A percentile compares a stretch with the other conserved stretches of the same genome.
Evolutionary conservation across 371 early-diverging fungal species (phyloP).

Genomic region (Synchytrium microbalum): DNA sequence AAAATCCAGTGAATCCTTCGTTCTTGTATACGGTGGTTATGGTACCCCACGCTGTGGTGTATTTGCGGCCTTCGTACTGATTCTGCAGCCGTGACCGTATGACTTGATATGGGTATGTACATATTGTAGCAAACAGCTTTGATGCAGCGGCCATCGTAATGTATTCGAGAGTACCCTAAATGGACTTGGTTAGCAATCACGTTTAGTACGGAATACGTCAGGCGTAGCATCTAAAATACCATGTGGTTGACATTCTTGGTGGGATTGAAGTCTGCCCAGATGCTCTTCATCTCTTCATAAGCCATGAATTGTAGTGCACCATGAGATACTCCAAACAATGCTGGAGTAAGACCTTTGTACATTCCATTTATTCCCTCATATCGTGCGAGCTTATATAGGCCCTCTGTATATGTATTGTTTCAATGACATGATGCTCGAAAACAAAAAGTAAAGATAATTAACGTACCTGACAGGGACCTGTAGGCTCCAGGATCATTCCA

Average conservation of each 20-base stretch:
- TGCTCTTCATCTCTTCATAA: conserved; percentile 87
- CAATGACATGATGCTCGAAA: not conserved
- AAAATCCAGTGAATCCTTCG: conserved; percentile 79
- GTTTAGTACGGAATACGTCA: conserved; percentile 11
- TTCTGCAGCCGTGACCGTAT: conserved; percentile 77
- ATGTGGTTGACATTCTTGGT: not conserved
- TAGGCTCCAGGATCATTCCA: conserved; percentile 59
- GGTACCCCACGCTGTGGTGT: conserved; percentile 62
- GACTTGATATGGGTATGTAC: conserved; percentile 94
- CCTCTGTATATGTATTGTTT: conserved; percentile 35
- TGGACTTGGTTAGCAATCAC: conserved; percentile 16
- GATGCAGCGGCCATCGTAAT: conserved; percentile 78
- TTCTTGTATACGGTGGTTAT: conserved; percentile 58
- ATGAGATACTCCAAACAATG: conserved; percentile 83
- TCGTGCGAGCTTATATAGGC: conserved; percentile 53
- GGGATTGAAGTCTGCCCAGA: conserved; percentile 7
- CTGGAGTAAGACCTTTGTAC: conserved; percentile 78
- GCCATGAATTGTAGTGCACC: conserved; percentile 96
- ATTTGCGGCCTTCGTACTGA: conserved; percentile 19
- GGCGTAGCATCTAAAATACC: not conserved
- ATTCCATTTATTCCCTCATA: conserved; percentile 77
- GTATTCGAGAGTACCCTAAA: conserved; percentile 61
- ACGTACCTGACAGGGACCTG: conserved; percentile 51
- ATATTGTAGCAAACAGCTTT: conserved; percentile 77
- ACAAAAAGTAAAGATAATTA: conserved; percentile 2